Base-by-base conservation (phyloP, 2,329 filamentous ascomycete genomes). In the Leptodontidium sp. region DNA sequence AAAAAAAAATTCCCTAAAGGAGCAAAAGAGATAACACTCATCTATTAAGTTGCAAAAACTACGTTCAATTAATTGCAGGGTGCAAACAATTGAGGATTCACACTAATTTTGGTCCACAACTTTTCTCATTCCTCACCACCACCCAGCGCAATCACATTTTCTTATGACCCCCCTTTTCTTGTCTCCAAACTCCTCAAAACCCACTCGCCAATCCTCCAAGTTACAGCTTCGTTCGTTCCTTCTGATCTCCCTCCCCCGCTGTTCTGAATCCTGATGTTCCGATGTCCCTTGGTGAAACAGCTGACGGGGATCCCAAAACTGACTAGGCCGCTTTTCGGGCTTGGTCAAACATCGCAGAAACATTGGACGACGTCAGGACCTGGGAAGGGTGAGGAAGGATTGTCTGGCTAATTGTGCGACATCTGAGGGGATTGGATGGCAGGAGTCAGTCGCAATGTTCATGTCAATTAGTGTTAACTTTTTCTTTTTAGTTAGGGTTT, bases 311-410 rank as follows among this genome's bases (percentile, higher is more conserved):
- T 59, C 57, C 40, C 57, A 40, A 59, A 59, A 59, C 57, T 15
- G 57, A 40, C 35, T n/a, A 26, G 57, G 57, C 57, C 57, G 35
- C 57, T 43, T 59, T 43, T 29, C 21, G 35, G 35, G 21, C 57
- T 45, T 29, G 35, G n/a, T 26, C 57, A 59, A 59, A 59, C 57
- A n/a, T 14, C n/a, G 43, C n/a, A n/a, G 57, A 59, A 59, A 59
- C 57, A 26, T 59, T 59, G 57, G 57, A 43, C 57, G 57, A 59
- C 57, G 57, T 45, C 57, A 59, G 57, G n/a, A 59, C 11, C 4
- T 29, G 29, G 52, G 15, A n/a, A 24, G 24, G n/a, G 24, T 11
- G 35, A 32, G 21, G 21, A 21, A 21, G 21, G 21, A 7, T 11
- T n/a, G 24, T 24, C 12, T 45, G 6, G 40, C 40, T 45, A 45